Evolutionary conservation across 768 basidiomycete genomes (phyloP).

Genomic region (Antrodiella citrinella): DNA sequence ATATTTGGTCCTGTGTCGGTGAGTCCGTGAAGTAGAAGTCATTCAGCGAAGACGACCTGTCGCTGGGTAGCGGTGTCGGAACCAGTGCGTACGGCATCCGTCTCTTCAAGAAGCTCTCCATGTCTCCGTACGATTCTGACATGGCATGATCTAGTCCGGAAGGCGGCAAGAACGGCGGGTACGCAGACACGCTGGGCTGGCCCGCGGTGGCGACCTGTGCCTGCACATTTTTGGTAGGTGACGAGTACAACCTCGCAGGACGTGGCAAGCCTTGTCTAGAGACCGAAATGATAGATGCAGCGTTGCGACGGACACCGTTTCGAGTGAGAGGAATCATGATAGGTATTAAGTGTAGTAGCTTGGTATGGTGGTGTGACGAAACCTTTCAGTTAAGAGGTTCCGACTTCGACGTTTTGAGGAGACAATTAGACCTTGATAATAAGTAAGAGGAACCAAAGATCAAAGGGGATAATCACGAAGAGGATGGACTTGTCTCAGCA

Average conservation of each 20-base stretch:
- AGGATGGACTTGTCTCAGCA: no score
- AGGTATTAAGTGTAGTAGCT: neutral
- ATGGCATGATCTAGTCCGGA: slow-evolving; percentile 15
- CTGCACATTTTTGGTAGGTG: slow-evolving; percentile 47
- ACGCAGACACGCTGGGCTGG: slow-evolving; percentile 27
- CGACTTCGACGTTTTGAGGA: neutral
- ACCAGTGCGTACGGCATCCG: slow-evolving; percentile 46
- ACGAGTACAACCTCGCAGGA: slow-evolving; percentile 63
- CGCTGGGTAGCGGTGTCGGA: slow-evolving; percentile 57
- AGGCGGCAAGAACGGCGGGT: slow-evolving; percentile 30
- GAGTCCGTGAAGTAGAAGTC: slow-evolving; percentile 59
- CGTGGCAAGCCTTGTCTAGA: slow-evolving; percentile 60
- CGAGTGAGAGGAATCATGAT: slow-evolving; percentile 27
- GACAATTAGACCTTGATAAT: neutral
- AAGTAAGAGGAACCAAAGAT: no score
- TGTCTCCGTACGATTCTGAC: slow-evolving; percentile 24
- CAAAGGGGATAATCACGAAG: no score
- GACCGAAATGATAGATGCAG: slow-evolving; percentile 45
- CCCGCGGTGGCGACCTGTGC: slow-evolving; percentile 34
- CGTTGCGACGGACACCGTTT: slow-evolving; percentile 18
- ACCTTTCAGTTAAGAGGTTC: slow-evolving; percentile 10
- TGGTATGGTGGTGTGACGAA: slow-evolving; percentile 24
- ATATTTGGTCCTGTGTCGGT: slow-evolving; percentile 56
- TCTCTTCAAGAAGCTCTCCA: slow-evolving; percentile 45
- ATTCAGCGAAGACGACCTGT: slow-evolving; percentile 30